A percentile compares a stretch with the other conserved stretches of the same genome.
These are phyloP conservation scores for Ilyonectria mors-panacis DNA, from an alignment of 2,329 filamentous ascomycete genomes.

Conservation along the genomic window DNA sequence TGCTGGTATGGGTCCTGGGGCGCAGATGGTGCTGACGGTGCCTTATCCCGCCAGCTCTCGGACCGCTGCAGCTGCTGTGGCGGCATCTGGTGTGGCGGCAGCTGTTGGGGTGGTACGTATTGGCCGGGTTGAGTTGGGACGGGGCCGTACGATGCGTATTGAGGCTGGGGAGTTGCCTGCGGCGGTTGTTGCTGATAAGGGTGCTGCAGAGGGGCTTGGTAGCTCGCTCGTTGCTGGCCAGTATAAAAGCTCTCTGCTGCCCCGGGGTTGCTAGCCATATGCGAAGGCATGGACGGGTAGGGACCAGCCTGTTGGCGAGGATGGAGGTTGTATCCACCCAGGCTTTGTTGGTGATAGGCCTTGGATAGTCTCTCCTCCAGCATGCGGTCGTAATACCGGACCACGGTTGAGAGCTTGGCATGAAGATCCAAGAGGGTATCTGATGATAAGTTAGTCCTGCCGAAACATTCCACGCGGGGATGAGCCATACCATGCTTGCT, in stretches of 20 bases:
- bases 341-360: slow-evolving; percentile 87
- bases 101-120: slow-evolving; percentile 62
- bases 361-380: slow-evolving; percentile 94
- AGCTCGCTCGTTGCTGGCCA: slow-evolving; percentile 68
- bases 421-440: slow-evolving; percentile 95
- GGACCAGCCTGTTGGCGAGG: slow-evolving; percentile 69
- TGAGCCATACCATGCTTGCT: slow-evolving; percentile 88
- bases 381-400: slow-evolving; percentile 98
- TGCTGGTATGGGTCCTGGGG: slow-evolving; percentile 53
- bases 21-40: slow-evolving; percentile 57
- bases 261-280: slow-evolving; percentile 62
- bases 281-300: slow-evolving; percentile 79
- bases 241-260: slow-evolving; percentile 88
- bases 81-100: slow-evolving; percentile 54
- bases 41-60: slow-evolving; percentile 66
- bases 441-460: slow-evolving; percentile 54
- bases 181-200: slow-evolving; percentile 51
- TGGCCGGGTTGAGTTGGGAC: slow-evolving; percentile 57
- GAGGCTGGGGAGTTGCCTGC: slow-evolving; percentile 52
- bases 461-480: not conserved
- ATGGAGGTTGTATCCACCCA: slow-evolving; percentile 75
- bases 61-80: slow-evolving; percentile 64
- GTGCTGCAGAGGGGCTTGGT: slow-evolving; percentile 60
- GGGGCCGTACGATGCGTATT: slow-evolving; percentile 61
- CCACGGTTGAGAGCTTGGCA: slow-evolving; percentile 94